Conservation (phyloP, 2,329 filamentous ascomycete genomes). For the Lasiodiplodia gonubiensis region DNA sequence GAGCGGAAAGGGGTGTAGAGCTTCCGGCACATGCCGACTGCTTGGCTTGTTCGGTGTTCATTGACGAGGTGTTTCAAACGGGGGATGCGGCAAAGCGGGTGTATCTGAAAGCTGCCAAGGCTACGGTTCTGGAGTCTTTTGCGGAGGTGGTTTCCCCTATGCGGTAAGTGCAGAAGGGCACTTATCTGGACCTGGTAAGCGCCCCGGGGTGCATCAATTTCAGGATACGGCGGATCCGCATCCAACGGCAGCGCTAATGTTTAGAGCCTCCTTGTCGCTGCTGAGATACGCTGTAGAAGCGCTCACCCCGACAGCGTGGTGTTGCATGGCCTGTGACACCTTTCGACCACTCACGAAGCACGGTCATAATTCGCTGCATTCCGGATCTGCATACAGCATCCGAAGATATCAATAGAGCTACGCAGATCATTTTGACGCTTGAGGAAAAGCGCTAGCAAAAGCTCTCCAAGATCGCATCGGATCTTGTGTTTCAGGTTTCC, state of each 20-base stretch:
- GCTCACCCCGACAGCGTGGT: background rate
- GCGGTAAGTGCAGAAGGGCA: background rate
- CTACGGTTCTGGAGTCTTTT: background rate
- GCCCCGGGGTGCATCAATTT: background rate
- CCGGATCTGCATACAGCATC: background rate
- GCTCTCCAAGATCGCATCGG: background rate
- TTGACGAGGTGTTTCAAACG: slow-evolving; percentile 2
- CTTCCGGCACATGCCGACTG: background rate
- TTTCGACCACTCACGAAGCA: background rate
- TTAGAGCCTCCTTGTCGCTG: slow-evolving; percentile 3
- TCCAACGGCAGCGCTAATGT: background rate
- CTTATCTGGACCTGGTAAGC: background rate
- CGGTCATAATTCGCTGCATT: background rate
- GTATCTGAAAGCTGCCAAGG: slow-evolving; percentile 3
- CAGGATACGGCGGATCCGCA: slow-evolving; percentile 7
- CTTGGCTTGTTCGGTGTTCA: slow-evolving; percentile 14
- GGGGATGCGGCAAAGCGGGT: background rate
- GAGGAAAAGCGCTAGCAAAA: background rate
- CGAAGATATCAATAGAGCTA: background rate
- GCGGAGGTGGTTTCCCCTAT: slow-evolving; percentile 1
- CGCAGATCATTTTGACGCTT: slow-evolving; percentile 3
- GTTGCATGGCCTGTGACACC: background rate
- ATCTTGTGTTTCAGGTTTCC: slow-evolving; percentile 1
- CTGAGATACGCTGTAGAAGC: background rate
- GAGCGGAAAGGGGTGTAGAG: background rate